Conservation (phyloP, 108 stramenopile genomes). For the Nitzschia palea region DNA sequence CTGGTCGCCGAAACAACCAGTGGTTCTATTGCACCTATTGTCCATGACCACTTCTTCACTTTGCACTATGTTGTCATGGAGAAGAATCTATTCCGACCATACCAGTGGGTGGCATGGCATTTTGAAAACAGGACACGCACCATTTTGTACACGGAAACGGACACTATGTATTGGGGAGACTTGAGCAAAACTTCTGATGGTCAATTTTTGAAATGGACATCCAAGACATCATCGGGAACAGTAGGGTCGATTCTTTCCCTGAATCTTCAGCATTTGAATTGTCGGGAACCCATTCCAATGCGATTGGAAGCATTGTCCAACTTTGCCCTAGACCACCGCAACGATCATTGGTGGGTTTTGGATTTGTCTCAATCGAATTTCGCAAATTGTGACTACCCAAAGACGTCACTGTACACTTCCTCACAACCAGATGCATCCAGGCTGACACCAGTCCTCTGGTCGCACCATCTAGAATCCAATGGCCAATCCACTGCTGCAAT, state of each 20-base stretch:
- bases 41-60: neutral
- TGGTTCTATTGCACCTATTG: neutral
- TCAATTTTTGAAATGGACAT: neutral
- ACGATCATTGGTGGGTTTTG: conserved; percentile 8
- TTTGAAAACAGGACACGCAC: neutral
- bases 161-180: neutral
- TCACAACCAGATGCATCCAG: neutral
- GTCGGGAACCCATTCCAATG: neutral
- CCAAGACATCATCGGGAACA: neutral
- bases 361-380: conserved; percentile 47
- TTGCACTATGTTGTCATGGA: neutral
- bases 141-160: neutral
- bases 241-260: neutral
- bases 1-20: neutral
- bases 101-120: neutral
- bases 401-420: conserved; percentile 39
- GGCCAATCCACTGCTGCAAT: neutral
- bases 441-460: neutral
- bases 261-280: neutral
- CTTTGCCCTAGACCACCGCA: neutral
- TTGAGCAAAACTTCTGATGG: conserved; percentile 5
- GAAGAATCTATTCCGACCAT: neutral
- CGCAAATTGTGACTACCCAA: no score
- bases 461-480: neutral
- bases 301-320: neutral